Base-by-base conservation (phyloP, 2,329 filamentous ascomycete species). In the Mycosphaerella arachidis region DNA sequence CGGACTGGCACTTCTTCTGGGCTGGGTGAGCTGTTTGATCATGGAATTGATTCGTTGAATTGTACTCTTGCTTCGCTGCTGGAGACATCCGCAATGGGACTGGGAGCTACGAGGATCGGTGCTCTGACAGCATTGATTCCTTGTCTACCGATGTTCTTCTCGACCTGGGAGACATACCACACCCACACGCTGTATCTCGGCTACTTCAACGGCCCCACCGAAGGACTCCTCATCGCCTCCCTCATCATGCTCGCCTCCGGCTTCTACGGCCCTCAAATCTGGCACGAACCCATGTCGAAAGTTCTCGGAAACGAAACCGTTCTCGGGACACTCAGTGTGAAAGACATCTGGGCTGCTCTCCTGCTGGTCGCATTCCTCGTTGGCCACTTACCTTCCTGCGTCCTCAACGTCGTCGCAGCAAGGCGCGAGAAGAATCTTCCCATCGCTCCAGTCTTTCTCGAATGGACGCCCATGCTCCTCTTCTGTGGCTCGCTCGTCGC, bases 81-180 rank as follows among this genome's bases (percentile, higher is more conserved):
- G 63, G 91, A 97, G 76, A 93, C 91, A 6, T 93, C 91, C 16
- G 92, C 93, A 56, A 94, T 99, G 88, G 93, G 90, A 29, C 83
- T 96, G 55, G 94, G 94, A 45, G 86, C 90, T 4, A 91, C 90
- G 18, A 87, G 86, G 64, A 86, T 91, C 20, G 94, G 94, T 66
- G 88, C 94, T 59, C 95, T 96, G 74, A 97, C 94, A 0, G 92
- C 92, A 1, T 80, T 99, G 48, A 86, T 93, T 62, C 94, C 94
- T 1, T 95, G 92, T 68, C 79, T 99, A 48, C 91, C 94, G 61
- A 99, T 99, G 94, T 99, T 96, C 81, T 97, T 99, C 78, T 97
- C 93, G 3, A 99, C 94, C 1, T 99, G 94, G 94, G 94, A 99
- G 78, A 99, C 94, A 0, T 99, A 97, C 75, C 94, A 99, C 77